A percentile compares a stretch with the other conserved stretches of the same genome.
Conservation (phyloP, 2,329 filamentous ascomycete species). For the Fusarium denticulatum region DNA sequence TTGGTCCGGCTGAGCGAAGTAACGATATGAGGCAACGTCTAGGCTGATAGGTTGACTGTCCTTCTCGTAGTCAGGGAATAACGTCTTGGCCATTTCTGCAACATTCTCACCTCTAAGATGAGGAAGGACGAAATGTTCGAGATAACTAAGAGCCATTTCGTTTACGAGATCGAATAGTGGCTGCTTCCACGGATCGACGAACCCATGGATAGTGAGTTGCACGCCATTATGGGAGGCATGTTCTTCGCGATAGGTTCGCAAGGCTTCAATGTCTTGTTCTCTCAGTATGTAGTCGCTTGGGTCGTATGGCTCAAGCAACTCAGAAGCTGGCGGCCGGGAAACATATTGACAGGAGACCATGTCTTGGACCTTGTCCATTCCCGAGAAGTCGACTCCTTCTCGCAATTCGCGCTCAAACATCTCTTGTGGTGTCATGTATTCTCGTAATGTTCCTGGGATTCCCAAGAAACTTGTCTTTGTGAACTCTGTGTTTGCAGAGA, state of each 20-base stretch:
- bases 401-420: background rate
- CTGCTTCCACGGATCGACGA: background rate
- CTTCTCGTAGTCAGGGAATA: background rate
- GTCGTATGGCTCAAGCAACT: background rate
- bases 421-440: background rate
- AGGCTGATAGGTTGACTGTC: background rate
- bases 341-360: background rate
- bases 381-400: background rate
- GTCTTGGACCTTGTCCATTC: background rate
- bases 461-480: background rate
- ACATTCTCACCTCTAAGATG: background rate
- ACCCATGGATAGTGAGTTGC: background rate
- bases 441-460: background rate
- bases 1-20: background rate
- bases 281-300: background rate
- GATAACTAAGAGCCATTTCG: background rate
- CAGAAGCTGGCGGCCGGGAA: background rate
- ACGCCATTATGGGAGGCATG: accelerated
- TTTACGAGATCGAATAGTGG: background rate
- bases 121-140: background rate
- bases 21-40: background rate
- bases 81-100: background rate
- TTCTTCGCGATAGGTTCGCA: background rate
- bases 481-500: background rate
- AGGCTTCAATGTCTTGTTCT: background rate